Percentiles rank a stretch among this genome's conserved stretches.
Evolutionary conservation across 78 protist species (phyloP).

Genomic region (Cyanophora paradoxa): DNA sequence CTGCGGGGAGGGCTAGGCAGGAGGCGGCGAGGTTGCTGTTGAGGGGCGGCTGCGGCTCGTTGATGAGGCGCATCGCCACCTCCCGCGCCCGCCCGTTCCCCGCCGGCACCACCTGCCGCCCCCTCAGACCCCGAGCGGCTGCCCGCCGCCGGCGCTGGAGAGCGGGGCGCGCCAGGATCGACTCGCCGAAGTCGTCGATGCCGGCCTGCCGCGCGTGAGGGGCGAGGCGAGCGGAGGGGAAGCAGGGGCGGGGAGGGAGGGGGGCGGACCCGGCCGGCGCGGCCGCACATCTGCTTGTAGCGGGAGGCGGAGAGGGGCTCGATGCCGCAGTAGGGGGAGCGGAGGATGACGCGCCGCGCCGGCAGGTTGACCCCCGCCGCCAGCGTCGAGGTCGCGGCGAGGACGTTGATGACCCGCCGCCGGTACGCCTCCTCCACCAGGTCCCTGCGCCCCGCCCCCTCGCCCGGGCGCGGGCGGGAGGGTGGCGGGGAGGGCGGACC

Average conservation of each 20-base stretch:
- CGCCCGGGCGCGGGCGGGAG: too few species aligned
- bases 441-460: too few species aligned
- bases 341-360: constrained; percentile 34
- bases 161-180: neutral
- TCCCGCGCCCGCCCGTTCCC: too few species aligned
- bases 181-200: constrained; percentile 3
- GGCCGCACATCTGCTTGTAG: constrained; percentile 39
- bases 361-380: constrained; percentile 61
- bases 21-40: too few species aligned
- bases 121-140: neutral
- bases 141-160: neutral
- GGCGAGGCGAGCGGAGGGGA: neutral
- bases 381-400: constrained; percentile 36
- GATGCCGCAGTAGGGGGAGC: constrained; percentile 14
- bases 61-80: too few species aligned
- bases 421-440: constrained; percentile 35
- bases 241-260: neutral
- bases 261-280: constrained; percentile 30
- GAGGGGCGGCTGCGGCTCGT: too few species aligned
- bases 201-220: constrained; percentile 24
- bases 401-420: neutral
- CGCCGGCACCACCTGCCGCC: neutral
- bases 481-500: too few species aligned
- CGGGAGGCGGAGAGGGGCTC: neutral
- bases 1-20: too few species aligned